These are phyloP conservation scores for Magnaporthiopsis incrustans DNA, from an alignment of 2,329 filamentous ascomycete genomes.

Conservation along the genomic window DNA sequence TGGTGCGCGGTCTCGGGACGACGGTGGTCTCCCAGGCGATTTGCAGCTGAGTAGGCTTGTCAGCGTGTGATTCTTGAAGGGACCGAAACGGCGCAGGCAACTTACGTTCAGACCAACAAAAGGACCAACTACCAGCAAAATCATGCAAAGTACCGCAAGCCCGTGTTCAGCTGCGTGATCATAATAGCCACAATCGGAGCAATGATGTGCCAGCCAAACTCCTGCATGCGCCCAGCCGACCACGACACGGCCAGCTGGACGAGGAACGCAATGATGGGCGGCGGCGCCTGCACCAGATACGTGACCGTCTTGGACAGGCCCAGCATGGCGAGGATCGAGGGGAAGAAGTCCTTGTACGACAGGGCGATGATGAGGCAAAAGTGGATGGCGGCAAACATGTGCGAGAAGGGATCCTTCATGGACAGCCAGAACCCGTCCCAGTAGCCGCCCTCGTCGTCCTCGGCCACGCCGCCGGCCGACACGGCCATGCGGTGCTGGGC, in stretches of 20 bases:
- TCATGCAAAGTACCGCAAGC: background rate
- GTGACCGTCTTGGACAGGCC: background rate
- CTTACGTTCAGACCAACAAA: background rate
- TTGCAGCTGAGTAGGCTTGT: background rate
- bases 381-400: background rate
- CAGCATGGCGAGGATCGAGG: background rate
- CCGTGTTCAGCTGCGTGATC: background rate
- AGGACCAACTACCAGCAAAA: background rate
- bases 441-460: slow-evolving; percentile 1
- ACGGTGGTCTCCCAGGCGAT: background rate
- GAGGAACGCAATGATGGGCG: background rate
- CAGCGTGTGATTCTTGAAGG: background rate
- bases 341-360: background rate
- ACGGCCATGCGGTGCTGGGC: slow-evolving; percentile 23
- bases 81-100: background rate
- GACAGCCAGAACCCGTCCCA: background rate
- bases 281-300: background rate
- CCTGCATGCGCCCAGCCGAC: background rate
- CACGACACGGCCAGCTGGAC: background rate
- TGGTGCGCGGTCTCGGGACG: background rate
- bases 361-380: background rate
- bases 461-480: slow-evolving; percentile 13
- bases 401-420: background rate
- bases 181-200: background rate
- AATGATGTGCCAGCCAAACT: background rate